Evolutionary conservation across 2,329 filamentous ascomycete species (phyloP), one percentile per base, ranked within the genome.

Genomic region (Spiromastix sp.): DNA sequence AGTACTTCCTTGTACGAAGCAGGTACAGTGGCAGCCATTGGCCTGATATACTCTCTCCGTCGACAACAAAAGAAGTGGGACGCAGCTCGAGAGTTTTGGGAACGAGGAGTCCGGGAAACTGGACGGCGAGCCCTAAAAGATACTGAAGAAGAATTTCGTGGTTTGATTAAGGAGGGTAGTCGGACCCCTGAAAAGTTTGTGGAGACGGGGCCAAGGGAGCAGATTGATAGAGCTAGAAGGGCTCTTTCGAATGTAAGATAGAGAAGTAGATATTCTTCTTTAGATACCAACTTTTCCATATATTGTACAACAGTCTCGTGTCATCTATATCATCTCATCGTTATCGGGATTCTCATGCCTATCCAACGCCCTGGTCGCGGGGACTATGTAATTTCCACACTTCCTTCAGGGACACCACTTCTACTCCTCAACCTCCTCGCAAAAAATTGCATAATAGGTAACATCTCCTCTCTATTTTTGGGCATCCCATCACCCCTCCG

Each of bases 391-490:
- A 67, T 47, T 43, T 67, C 63, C 22, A 67, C 48, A 47, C 59
- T 61, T 2, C 60, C 64, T 42, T 63, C 61, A 0, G 62, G 64
- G 26, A 67, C 62, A 20, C 64, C 64, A 35, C 58, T 52, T 38
- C 56, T 52, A 50, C 63, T 67, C 38, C 55, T 52, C 40, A 67
- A 45, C 32, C 59, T 48, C 22, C 60, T 49, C 15, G 60, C 62
- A 46, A 67, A 72, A 55, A 79, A 95, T 51, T 81, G 75, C 85
- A 95, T 95, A 41, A 95, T 72, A 1, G 87, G 86, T 49, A 87
- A 53, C 71, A 93, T 87, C 67, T 96, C 87, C 8, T 93, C 85
- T 35, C 81, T 70, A 53, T 71, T 80, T 30, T 68, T 66, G n/a
- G 86, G 85, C 87, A 95, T 94, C 1, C 71, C 72, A 56, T 93